Evolutionary conservation across 129 eudicot genomes (phyloP), one percentile per base, ranked within the genome.

Genomic region (Logfia minima): DNA sequence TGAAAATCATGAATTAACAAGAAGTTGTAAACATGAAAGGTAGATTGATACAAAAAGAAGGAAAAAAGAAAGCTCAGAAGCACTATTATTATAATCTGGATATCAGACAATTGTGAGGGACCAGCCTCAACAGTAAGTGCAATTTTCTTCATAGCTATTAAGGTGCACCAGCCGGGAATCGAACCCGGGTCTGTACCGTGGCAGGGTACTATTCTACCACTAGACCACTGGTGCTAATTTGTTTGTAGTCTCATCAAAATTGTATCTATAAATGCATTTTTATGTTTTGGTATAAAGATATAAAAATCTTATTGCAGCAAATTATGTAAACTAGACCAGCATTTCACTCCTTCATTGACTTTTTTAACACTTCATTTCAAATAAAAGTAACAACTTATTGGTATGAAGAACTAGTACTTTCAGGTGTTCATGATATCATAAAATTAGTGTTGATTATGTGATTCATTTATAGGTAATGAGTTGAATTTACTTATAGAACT

Each of bases 191-290:
- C 88, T 90, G 96, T 93, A 90, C 98, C 98, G 97, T 90, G 98
- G 97, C 97, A 93, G 98, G 97, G 92, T 90, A 90, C 98, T 90
- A 90, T 87, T 93, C 96, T 93, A 93, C 98, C 97, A 93, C 97
- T 90, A 90, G 98, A 88, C 97, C 98, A 93, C 98, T 90, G 97
- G 96, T 90, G 97, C 97, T 52, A 52, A 0, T 4, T 18, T 53
- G 22, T 53, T 16, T 13, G 1, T 14, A 0, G 4, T 0, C 2
- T 41, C 4, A 9, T 2, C 48, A 9, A 2, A 8, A 2, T 9
- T 2, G 0, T 41, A 9, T 41, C 4, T 41, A 8, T 41, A 2
- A 5, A 5, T 34, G 8, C 4, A 32, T 32, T 32, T 32, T 0
- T 5, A 34, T 32, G 35, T 32, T 32, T 32, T 32, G 35, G 35